Conservation (phyloP, 306 rosid species). For the Cyamopsis tetragonoloba region DNA sequence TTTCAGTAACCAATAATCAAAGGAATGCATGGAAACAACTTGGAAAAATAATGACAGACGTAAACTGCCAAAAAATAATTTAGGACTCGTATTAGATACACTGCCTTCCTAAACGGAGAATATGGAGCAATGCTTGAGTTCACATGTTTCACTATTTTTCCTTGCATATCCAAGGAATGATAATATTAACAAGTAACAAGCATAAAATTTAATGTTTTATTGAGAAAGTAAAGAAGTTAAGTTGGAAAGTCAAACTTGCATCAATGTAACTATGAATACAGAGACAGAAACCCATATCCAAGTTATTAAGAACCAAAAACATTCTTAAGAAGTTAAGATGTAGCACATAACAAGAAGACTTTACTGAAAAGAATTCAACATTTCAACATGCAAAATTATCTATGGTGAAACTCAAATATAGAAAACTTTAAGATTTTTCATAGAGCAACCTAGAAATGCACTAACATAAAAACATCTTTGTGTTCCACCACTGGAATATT, state of each 20-base stretch:
- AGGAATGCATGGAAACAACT: background rate
- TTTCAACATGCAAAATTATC: conserved; percentile 2
- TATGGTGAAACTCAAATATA: conserved; percentile 7
- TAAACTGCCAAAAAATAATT: background rate
- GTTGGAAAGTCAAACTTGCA: background rate
- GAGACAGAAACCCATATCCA: background rate
- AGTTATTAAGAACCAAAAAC: background rate
- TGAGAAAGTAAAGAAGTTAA: background rate
- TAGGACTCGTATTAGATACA: background rate
- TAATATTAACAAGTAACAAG: background rate
- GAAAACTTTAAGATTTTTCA: background rate
- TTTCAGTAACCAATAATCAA: background rate
- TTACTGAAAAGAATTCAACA: background rate
- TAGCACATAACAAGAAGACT: conserved; percentile 2
- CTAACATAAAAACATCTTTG: background rate
- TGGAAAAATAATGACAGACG: background rate
- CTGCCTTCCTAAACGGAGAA: background rate
- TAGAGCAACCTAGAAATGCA: background rate
- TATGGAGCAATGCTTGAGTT: background rate
- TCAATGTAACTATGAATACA: background rate
- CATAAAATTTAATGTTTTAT: background rate
- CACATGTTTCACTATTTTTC: background rate
- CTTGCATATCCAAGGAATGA: background rate
- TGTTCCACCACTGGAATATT: background rate
- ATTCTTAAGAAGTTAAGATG: background rate